phyloP scores from a whole-genome alignment of 164 flowering plant species.

The Buxus sempervirens region DNA sequence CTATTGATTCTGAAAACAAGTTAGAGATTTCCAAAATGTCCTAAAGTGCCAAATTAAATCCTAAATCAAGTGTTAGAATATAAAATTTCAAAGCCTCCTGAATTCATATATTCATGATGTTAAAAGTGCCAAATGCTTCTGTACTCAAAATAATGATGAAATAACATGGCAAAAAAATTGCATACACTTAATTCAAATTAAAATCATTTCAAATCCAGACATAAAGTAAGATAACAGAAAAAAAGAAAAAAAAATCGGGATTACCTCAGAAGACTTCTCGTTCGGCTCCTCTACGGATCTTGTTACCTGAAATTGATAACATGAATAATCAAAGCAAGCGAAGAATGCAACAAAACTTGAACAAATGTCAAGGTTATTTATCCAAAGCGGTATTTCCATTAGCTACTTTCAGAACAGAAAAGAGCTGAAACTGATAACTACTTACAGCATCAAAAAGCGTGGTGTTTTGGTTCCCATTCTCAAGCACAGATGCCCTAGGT shows the following conservation, averaged over 20 bases:
- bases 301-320: slow-evolving; percentile 28
- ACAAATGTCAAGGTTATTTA: not conserved
- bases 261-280: not conserved
- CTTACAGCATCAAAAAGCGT: slow-evolving; percentile 61
- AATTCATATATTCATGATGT: not conserved
- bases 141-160: no score
- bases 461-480: slow-evolving; percentile 44
- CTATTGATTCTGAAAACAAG: no score
- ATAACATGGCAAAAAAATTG: not conserved
- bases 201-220: not conserved
- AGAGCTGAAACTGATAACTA: slow-evolving; percentile 19
- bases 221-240: no score
- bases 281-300: not conserved
- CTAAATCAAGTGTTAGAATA: not conserved
- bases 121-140: not conserved
- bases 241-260: no score
- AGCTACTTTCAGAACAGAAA: not conserved
- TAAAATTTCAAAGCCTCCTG: not conserved
- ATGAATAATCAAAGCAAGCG: not conserved
- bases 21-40: no score
- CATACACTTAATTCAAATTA: no score
- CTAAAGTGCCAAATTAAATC: no score
- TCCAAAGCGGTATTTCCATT: not conserved
- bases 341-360: not conserved
- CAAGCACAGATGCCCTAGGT: slow-evolving; percentile 49